Evolutionary conservation across 371 early-diverging fungal species (phyloP), one percentile per base, ranked within the genome.

Genomic region (Racocetra persica): DNA sequence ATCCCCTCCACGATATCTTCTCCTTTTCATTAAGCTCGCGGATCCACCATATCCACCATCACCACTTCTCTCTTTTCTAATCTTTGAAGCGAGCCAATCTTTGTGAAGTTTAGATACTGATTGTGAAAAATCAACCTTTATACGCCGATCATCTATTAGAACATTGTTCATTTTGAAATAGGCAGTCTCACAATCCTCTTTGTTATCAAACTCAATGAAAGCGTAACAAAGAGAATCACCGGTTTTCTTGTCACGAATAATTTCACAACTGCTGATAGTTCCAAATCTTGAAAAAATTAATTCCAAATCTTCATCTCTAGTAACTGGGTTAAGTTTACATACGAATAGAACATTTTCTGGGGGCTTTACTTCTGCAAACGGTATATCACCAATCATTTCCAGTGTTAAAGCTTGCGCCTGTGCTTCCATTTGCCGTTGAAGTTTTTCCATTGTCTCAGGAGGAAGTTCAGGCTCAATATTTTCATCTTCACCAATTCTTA

Each of bases 71-170:
- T 18, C 7, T 59, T 66, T 77, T 51, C 26, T 77, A 36, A 77
- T 51, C 28, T 77, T 77, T 13, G 78, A 51, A 32, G 18, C 77
- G 24, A 93, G 86, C 94, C 94, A 94, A 60, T 90, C 91, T 67
- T 89, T 89, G 82, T 95, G 94, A 22, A 97, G 86, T 74, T 94
- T 94, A 52, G 94, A 92, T 1, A 98, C 99, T 38, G 95, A 94
- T 87, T 99, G 99, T 24, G 98, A 98, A 83, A 99, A 99, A 84
- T 99, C 99, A 18, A 99, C 98, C 83, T 97, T 95, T 57, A 99
- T 98, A 54, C 99, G 88, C 2, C 98, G 93, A 84, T 98, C 99
- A 83, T 99, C 99, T 77, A 99, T 95, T 38, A 98, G 83, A 3
- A 98, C 98, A 77, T 96, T 96, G 77, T 97, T 90, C 92, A 92